Conservation (phyloP, 1,139 yeast species). For the Lodderomyces orthopsilosis region DNA sequence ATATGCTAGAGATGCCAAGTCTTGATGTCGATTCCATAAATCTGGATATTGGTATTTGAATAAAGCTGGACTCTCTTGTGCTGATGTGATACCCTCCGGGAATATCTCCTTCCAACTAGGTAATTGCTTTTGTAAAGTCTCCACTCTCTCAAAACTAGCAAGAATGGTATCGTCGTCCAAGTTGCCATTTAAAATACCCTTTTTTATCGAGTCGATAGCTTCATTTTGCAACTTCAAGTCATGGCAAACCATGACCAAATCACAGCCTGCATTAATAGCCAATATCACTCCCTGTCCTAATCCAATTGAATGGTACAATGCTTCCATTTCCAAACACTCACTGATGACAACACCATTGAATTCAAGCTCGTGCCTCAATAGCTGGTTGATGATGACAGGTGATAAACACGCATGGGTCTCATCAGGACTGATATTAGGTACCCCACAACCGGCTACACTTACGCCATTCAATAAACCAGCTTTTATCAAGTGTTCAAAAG, state of each 20-base stretch:
- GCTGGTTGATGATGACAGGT: conserved; percentile 53
- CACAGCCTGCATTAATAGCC: conserved; percentile 66
- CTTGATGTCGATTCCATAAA: conserved; percentile 42
- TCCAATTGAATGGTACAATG: conserved; percentile 60
- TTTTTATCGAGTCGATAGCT: conserved; percentile 53
- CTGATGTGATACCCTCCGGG: conserved; percentile 34
- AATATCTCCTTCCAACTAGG: conserved; percentile 51
- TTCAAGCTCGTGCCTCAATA: conserved; percentile 51
- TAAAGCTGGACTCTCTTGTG: conserved; percentile 22
- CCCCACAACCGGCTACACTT: conserved; percentile 66
- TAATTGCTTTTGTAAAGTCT: conserved; percentile 40
- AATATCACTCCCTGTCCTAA: conserved; percentile 64
- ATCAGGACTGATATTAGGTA: conserved; percentile 61
- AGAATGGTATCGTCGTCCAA: conserved; percentile 46
- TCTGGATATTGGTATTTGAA: conserved; percentile 31
- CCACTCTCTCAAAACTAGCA: conserved; percentile 45
- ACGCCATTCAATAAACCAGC: conserved; percentile 53
- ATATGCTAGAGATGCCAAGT: conserved; percentile 49
- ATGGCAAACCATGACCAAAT: conserved; percentile 62
- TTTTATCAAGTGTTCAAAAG: conserved; percentile 51
- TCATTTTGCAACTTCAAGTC: conserved; percentile 56
- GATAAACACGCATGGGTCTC: conserved; percentile 65
- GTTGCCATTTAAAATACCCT: conserved; percentile 54
- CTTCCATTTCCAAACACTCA: conserved; percentile 67
- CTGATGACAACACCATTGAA: conserved; percentile 62